phyloP scores from a whole-genome alignment of 2,329 filamentous ascomycete genomes.

The Plectosphaerella plurivora region DNA sequence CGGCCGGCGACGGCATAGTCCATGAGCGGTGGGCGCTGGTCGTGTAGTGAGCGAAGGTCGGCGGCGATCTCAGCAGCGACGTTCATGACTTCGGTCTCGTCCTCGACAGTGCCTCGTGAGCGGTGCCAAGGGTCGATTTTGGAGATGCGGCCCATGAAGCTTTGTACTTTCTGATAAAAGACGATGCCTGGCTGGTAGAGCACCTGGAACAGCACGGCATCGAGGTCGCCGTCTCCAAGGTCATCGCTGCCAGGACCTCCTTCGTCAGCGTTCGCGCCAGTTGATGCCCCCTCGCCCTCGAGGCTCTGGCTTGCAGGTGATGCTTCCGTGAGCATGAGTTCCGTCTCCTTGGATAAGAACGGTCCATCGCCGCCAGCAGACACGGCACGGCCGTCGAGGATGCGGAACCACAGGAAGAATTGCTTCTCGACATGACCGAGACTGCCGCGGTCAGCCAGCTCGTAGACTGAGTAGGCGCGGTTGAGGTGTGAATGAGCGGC shows the following conservation, averaged over 20 bases:
- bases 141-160: slow-evolving; percentile 52
- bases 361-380: slow-evolving; percentile 51
- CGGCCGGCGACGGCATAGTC: slow-evolving; percentile 50
- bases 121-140: slow-evolving; percentile 54
- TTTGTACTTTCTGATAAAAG: slow-evolving; percentile 55
- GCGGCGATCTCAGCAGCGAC: slow-evolving; percentile 44
- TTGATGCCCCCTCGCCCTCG: slow-evolving; percentile 18
- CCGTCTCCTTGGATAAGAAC: slow-evolving; percentile 42
- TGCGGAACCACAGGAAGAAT: slow-evolving; percentile 47
- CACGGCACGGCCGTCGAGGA: slow-evolving; percentile 50
- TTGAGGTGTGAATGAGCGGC: slow-evolving; percentile 44
- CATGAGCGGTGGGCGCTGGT: slow-evolving; percentile 47
- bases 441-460: neutral
- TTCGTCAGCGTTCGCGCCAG: slow-evolving; percentile 11
- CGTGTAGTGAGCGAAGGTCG: slow-evolving; percentile 46
- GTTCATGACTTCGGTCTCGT: slow-evolving; percentile 55
- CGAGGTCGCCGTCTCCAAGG: slow-evolving; percentile 28
- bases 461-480: slow-evolving; percentile 32
- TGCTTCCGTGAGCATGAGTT: slow-evolving; percentile 33
- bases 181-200: slow-evolving; percentile 50
- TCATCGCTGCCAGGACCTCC: slow-evolving; percentile 15
- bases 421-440: slow-evolving; percentile 32
- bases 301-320: slow-evolving; percentile 28
- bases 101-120: slow-evolving; percentile 49
- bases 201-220: slow-evolving; percentile 49